Evolutionary conservation across 129 eudicot species (phyloP).

Genomic region (Kitagawia praeruptora): DNA sequence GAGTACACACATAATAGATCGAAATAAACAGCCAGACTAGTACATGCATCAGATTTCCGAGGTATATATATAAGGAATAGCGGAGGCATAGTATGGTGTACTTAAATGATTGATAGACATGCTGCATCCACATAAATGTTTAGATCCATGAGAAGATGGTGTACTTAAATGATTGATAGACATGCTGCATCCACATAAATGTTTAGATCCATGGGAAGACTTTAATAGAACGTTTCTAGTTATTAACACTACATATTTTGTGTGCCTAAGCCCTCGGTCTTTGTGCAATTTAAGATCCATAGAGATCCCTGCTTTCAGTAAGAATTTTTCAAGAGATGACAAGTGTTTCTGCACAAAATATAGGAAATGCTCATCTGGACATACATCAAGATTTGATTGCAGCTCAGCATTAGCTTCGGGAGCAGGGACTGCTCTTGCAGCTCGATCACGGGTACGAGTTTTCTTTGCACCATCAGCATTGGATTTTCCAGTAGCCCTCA

Average conservation of each 20-base stretch:
- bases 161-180: no score
- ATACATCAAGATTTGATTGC: conserved; percentile 71
- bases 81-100: not conserved
- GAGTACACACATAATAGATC: not conserved
- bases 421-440: conserved; percentile 61
- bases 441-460: conserved; percentile 54
- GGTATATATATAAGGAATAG: not conserved
- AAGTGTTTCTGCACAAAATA: not conserved
- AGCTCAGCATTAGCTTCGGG: conserved; percentile 90
- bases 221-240: not conserved
- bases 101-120: not conserved
- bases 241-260: not conserved
- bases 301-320: not conserved
- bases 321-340: not conserved
- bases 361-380: conserved; percentile 16
- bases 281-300: not conserved
- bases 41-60: not conserved
- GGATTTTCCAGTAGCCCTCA: conserved; percentile 67
- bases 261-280: not conserved
- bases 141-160: not conserved
- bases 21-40: not conserved
- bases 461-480: conserved; percentile 56
- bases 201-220: not conserved
- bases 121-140: not conserved
- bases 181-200: not conserved